Conservation (phyloP, 805 yeast species). For the Nematodospora valgi region DNA sequence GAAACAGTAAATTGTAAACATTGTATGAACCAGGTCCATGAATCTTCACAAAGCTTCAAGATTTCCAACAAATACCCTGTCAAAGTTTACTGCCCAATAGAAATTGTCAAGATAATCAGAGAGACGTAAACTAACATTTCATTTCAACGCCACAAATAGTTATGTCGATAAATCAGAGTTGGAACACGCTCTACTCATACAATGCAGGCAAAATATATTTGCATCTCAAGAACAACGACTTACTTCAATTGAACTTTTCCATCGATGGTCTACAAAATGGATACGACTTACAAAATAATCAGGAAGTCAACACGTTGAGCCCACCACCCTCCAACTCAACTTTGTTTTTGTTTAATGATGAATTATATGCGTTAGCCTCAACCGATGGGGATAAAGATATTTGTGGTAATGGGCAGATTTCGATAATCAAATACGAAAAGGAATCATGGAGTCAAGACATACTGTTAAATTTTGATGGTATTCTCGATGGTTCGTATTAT, state of each 20-base stretch:
- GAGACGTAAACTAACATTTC: no score
- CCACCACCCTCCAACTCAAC: conserved; percentile 33
- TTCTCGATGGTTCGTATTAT: conserved; percentile 28
- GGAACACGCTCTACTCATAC: conserved; percentile 37
- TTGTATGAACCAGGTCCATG: no score
- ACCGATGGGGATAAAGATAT: conserved; percentile 8
- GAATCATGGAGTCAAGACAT: conserved; percentile 18
- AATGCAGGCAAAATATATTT: conserved; percentile 31
- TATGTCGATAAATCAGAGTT: conserved; percentile 9
- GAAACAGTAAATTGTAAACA: no score
- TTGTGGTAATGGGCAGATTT: conserved; percentile 28
- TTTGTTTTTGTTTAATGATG: conserved; percentile 24
- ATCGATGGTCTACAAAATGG: conserved; percentile 19
- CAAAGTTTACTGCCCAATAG: no score
- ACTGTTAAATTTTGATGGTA: conserved; percentile 9
- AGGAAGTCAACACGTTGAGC: conserved; percentile 17
- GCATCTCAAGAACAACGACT: conserved; percentile 33
- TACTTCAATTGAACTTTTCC: conserved; percentile 33
- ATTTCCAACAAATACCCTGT: no score
- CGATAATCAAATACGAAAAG: conserved; percentile 17
- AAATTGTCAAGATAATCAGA: no score
- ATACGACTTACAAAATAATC: conserved; percentile 18
- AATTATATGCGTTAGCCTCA: conserved; percentile 27
- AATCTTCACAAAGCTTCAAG: no score
- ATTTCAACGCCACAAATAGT: no score